phyloP scores from a whole-genome alignment of 73 alveolate genomes.

The Paramecium octaurelia region DNA sequence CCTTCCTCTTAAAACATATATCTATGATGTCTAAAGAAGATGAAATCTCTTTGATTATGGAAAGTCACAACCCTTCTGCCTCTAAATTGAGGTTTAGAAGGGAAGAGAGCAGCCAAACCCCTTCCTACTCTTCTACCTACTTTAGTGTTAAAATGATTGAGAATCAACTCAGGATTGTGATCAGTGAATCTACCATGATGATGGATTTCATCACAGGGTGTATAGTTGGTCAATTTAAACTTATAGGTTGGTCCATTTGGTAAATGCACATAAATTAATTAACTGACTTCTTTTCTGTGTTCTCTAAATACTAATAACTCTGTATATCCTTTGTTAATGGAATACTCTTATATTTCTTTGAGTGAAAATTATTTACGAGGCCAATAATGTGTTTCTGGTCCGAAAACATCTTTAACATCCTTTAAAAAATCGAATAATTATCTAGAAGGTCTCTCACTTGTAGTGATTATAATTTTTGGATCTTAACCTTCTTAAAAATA shows the following conservation, averaged over 20 bases:
- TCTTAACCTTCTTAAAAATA: conserved; percentile 45
- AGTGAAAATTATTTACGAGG: conserved; percentile 86
- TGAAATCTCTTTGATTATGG: conserved; percentile 62
- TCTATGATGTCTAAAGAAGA: conserved; percentile 64
- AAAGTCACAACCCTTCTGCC: conserved; percentile 62
- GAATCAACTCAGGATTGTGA: conserved; percentile 94
- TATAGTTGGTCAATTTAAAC: conserved; percentile 89
- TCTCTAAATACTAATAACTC: conserved; percentile 93
- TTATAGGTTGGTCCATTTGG: conserved; percentile 99
- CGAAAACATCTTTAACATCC: conserved; percentile 47
- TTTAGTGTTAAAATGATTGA: conserved; percentile 93
- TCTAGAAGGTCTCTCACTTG: conserved; percentile 55
- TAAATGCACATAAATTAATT: conserved; percentile 87
- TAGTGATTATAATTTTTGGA: conserved; percentile 57
- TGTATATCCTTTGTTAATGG: conserved; percentile 88
- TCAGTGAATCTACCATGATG: conserved; percentile 90
- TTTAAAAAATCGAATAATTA: conserved; percentile 50
- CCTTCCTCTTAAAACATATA: conserved; percentile 50
- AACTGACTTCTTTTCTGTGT: conserved; percentile 86
- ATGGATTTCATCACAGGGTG: conserved; percentile 83
- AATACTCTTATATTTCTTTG: conserved; percentile 87
- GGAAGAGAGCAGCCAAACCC: conserved; percentile 94
- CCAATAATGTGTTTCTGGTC: conserved; percentile 57
- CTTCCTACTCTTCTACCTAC: conserved; percentile 97
- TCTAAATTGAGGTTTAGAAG: conserved; percentile 68